Base-by-base conservation (phyloP, 441 rosid genomes). In the Brassica balearica region DNA sequence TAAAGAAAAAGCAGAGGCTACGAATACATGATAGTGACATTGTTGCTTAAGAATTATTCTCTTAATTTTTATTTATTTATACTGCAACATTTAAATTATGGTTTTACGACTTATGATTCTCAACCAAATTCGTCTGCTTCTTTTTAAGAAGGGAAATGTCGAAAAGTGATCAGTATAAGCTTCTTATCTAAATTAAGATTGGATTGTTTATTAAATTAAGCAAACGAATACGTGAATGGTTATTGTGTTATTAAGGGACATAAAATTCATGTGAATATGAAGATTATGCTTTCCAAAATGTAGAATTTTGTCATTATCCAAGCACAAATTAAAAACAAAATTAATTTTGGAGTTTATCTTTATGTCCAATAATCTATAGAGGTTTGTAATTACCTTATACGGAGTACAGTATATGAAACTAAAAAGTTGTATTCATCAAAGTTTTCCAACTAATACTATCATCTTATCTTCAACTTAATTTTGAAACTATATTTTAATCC, bases 21-120 rank as follows among this genome's bases (percentile, higher is more conserved):
- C 19, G 60, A 78, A 81, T 53, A 53, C 71, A 60, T 67, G 82
- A 84, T 34, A 73, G 69, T n/a, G 82, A 80, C 79, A 10, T 71
- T 0, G 74, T 71, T 61, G 66, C 34, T 64, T 55, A 14, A 72
- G 32, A 73, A 73, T 79, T 61, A 76, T 81, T 66, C 77, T 51
- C 70, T 59, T 69, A 60, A 63, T 69, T 79, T 75, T 65, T 68
- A 9, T 36, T 17, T 11, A 25, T 46, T 46, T 46, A 23, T 15
- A 19, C 19, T 19, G 19, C 19, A 14, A 53, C 41, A 29, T 22
- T 23, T 14, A 17, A 67, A 55, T 14, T 65, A 41, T 22, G 51
- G 34, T 36, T 62, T 32, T n/a, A n/a, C 15, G 14, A 15, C 15
- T 14, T 6, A 14, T 14, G 19, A 51, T 51, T 14, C 58, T 14